These are phyloP conservation scores for Solanum bukasovii DNA, from an alignment of 257 asterid genomes.

Conservation along the genomic window DNA sequence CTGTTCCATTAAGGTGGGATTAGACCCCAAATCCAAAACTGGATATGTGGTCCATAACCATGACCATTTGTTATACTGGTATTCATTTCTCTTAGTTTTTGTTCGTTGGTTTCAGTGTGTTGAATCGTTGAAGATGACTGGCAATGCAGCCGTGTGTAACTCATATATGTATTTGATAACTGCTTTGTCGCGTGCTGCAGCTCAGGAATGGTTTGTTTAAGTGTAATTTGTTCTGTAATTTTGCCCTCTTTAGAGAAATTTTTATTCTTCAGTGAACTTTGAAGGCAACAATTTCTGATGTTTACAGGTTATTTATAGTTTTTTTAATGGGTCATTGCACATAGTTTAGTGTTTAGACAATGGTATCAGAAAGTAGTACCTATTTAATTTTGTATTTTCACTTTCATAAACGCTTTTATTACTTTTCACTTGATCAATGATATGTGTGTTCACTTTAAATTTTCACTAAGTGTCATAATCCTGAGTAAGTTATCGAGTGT, in stretches of 20 bases:
- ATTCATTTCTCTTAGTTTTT: conserved; percentile 13
- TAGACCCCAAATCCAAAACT: background rate
- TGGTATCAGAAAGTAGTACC: background rate
- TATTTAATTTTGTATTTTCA: background rate
- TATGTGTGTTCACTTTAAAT: background rate
- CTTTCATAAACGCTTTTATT: background rate
- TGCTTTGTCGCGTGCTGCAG: conserved; percentile 11
- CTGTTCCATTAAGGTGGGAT: background rate
- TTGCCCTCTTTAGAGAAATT: conserved; percentile 11
- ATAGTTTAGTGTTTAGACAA: background rate
- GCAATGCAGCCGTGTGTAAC: conserved; percentile 35
- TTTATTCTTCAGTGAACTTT: conserved; percentile 4
- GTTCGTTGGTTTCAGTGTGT: conserved; percentile 15
- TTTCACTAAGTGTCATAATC: background rate
- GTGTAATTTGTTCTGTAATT: conserved; percentile 17
- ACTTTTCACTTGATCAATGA: background rate
- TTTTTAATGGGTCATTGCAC: background rate
- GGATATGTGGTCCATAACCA: background rate
- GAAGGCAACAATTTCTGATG: background rate
- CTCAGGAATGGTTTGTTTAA: conserved; percentile 28
- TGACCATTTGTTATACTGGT: conserved; percentile 11
- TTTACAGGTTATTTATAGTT: background rate
- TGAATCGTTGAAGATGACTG: conserved; percentile 12
- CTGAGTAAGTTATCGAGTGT: background rate
- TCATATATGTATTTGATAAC: conserved; percentile 27